Conservation (phyloP, 75 land plant genomes). For the Picea glauca region DNA sequence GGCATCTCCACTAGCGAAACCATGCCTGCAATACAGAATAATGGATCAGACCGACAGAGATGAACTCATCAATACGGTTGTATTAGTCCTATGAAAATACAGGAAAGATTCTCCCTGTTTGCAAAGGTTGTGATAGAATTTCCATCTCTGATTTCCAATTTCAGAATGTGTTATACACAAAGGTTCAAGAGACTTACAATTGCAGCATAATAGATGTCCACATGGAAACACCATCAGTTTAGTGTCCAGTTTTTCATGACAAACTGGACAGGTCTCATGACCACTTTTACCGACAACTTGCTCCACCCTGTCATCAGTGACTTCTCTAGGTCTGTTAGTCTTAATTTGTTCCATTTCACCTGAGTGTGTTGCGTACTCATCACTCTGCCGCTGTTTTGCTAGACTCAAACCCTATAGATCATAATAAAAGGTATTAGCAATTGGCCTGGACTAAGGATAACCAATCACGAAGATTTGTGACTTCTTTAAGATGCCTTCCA, state of each 20-base stretch:
- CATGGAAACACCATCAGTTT: slow-evolving; percentile 95
- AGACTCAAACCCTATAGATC: slow-evolving; percentile 42
- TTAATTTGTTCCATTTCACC: background rate
- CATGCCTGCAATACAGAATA: slow-evolving; percentile 49
- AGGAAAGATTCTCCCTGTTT: background rate
- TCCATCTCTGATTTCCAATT: background rate
- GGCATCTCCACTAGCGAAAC: slow-evolving; percentile 56
- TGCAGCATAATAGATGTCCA: slow-evolving; percentile 92
- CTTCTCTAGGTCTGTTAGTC: background rate
- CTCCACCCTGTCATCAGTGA: slow-evolving; percentile 8
- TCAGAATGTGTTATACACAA: background rate
- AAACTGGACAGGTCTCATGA: slow-evolving; percentile 80
- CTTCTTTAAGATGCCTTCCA: background rate
- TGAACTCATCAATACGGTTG: background rate
- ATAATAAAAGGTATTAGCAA: background rate
- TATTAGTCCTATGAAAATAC: background rate
- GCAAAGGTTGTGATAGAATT: background rate
- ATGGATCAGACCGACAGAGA: slow-evolving; percentile 4
- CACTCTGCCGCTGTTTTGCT: slow-evolving; percentile 28
- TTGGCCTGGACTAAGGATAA: background rate
- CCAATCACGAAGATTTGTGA: background rate
- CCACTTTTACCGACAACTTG: slow-evolving; percentile 17
- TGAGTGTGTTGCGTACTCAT: slow-evolving; percentile 6
- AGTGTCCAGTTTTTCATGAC: slow-evolving; percentile 74
- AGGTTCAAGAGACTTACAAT: slow-evolving; percentile 52